Evolutionary conservation across 139 green algal genomes (phyloP).

Genomic region (Ettlia oleoabundans): DNA sequence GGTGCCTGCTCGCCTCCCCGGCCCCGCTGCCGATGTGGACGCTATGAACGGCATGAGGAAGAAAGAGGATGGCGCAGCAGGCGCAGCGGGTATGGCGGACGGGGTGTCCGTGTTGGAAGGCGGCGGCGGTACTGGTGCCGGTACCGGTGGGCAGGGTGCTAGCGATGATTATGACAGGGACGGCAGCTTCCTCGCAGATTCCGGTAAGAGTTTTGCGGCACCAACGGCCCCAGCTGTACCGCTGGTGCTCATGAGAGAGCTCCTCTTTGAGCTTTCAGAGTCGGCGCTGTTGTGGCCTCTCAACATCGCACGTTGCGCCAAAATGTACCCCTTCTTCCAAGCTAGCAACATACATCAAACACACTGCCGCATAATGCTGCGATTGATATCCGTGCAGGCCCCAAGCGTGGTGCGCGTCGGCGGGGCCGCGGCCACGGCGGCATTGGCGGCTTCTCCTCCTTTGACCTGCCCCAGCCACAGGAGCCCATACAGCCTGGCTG

Average conservation of each 20-base stretch:
- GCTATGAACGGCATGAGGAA: constrained; percentile 9
- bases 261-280: too few relatives aligned
- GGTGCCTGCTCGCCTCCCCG: constrained; percentile 58
- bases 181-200: constrained; percentile 37
- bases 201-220: too few relatives aligned
- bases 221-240: too few relatives aligned
- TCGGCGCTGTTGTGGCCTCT: too few relatives aligned
- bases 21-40: constrained; percentile 46
- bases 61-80: not conserved
- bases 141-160: not conserved
- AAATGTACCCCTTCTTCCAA: too few relatives aligned
- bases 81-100: not conserved
- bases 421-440: constrained; percentile 19
- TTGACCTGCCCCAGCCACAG: constrained; percentile 52
- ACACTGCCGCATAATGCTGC: too few relatives aligned
- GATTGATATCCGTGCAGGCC: too few relatives aligned
- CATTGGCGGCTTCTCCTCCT: constrained; percentile 22
- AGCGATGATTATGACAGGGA: constrained; percentile 38
- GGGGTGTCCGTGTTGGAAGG: constrained; percentile 24
- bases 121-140: not conserved
- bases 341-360: too few relatives aligned
- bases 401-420: constrained; percentile 13
- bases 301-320: too few relatives aligned
- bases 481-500: constrained; percentile 74
- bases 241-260: too few relatives aligned